These are phyloP conservation scores for Schizonepeta tenuifolia DNA, from an alignment of 257 asterid genomes.

Conservation along the genomic window DNA sequence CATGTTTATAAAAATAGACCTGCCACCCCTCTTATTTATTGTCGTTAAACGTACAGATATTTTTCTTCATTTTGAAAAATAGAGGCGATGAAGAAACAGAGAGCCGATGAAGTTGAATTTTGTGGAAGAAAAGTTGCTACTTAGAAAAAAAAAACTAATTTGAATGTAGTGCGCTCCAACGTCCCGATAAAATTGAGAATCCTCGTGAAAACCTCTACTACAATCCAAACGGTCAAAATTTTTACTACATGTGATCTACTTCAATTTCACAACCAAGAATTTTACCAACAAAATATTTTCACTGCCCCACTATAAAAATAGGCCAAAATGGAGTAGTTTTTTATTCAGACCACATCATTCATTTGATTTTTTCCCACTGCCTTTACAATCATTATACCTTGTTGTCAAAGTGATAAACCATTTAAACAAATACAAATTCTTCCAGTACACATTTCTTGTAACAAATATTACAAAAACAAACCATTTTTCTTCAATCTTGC, in stretches of 20 bases:
- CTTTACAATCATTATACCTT: conserved; percentile 64
- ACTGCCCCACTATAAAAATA: conserved; percentile 50
- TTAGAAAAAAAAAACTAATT: conserved; percentile 31
- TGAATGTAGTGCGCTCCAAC: conserved; percentile 85
- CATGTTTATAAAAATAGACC: neutral
- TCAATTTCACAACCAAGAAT: conserved; percentile 34
- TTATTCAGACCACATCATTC: conserved; percentile 51
- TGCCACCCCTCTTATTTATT: no score
- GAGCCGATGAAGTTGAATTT: conserved; percentile 15
- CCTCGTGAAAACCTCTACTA: conserved; percentile 61
- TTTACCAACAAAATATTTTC: conserved; percentile 9
- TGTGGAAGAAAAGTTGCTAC: neutral
- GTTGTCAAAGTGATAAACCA: conserved; percentile 47
- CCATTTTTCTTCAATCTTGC: conserved; percentile 13
- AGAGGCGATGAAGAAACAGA: neutral
- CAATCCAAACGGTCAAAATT: conserved; percentile 64
- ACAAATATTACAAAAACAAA: conserved; percentile 16
- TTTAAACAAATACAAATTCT: conserved; percentile 22
- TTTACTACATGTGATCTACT: conserved; percentile 67
- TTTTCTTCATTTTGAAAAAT: no score
- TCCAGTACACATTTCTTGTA: conserved; percentile 32
- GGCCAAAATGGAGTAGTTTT: conserved; percentile 33
- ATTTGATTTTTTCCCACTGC: conserved; percentile 26
- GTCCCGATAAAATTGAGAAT: conserved; percentile 48
- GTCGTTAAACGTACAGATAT: no score